These are phyloP conservation scores for Sanghuangporus weigelae DNA, from an alignment of 1,284 basidiomycete species.

Conservation along the genomic window DNA sequence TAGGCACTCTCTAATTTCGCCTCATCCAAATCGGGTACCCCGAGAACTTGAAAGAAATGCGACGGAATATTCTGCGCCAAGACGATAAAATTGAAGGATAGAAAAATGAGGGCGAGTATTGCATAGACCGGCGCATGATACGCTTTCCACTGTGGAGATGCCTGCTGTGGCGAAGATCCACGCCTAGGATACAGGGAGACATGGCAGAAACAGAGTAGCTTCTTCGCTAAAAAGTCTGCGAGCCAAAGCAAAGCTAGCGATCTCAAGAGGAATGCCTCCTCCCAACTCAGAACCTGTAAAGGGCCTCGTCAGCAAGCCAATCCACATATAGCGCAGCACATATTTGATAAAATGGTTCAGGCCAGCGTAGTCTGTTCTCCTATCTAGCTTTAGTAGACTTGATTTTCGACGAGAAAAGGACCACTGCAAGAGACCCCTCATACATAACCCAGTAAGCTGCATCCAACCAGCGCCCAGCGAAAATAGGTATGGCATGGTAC, in stretches of 20 bases:
- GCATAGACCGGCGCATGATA: slow-evolving; percentile 66
- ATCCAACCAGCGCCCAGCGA: no score
- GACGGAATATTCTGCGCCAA: slow-evolving; percentile 49
- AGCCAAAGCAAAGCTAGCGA: slow-evolving; percentile 41
- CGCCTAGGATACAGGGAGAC: slow-evolving; percentile 28
- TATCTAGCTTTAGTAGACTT: no score
- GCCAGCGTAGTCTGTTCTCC: no score
- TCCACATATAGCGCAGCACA: no score
- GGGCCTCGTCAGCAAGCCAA: no score
- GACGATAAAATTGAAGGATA: slow-evolving; percentile 58
- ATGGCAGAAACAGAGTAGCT: slow-evolving; percentile 37
- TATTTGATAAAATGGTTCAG: no score
- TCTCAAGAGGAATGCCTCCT: slow-evolving; percentile 27
- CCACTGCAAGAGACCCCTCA: no score
- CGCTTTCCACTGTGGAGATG: slow-evolving; percentile 41
- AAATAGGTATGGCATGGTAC: no score
- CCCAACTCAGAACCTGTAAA: slow-evolving; percentile 21
- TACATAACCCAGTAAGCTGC: no score
- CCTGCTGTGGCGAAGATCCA: slow-evolving; percentile 33
- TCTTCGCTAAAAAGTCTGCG: slow-evolving; percentile 37
- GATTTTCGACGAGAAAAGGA: no score
- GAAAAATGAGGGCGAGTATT: slow-evolving; percentile 62
- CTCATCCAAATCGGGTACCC: slow-evolving; percentile 59
- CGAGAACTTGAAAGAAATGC: slow-evolving; percentile 76
- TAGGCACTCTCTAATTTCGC: slow-evolving; percentile 67